Conservation (phyloP, 257 asterid genomes). For the Nicotiana knightiana region DNA sequence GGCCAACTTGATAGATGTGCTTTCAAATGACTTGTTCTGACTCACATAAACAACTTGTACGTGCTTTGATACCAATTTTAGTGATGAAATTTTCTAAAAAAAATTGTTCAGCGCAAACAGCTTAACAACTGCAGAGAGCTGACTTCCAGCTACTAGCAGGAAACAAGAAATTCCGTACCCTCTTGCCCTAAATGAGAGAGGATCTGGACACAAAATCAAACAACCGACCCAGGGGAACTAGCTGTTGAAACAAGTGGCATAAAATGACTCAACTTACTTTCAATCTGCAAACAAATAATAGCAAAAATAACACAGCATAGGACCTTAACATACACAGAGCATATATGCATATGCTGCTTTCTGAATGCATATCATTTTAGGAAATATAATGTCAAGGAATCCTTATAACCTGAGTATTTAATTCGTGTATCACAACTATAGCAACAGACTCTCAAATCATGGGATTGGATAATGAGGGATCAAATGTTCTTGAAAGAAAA, state of each 20-base stretch:
- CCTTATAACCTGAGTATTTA: neutral
- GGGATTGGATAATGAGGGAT: neutral
- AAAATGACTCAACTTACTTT: neutral
- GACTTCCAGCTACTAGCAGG: neutral
- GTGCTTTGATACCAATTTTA: neutral
- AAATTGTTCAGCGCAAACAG: neutral
- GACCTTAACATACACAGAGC: neutral
- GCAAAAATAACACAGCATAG: neutral
- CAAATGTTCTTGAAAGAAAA: neutral
- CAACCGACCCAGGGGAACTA: neutral
- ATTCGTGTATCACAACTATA: neutral
- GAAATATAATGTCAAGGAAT: neutral
- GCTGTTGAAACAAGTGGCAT: neutral
- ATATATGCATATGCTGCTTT: neutral
- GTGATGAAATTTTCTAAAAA: neutral
- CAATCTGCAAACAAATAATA: neutral
- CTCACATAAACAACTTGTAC: neutral
- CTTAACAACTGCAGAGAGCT: neutral
- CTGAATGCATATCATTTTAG: neutral
- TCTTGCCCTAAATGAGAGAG: neutral
- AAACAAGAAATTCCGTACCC: neutral
- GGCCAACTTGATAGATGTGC: neutral
- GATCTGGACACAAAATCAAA: neutral
- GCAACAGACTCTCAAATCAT: neutral
- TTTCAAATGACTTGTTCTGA: no score